phyloP scores from a whole-genome alignment of 805 yeast species.

The Priceomyces medius region DNA sequence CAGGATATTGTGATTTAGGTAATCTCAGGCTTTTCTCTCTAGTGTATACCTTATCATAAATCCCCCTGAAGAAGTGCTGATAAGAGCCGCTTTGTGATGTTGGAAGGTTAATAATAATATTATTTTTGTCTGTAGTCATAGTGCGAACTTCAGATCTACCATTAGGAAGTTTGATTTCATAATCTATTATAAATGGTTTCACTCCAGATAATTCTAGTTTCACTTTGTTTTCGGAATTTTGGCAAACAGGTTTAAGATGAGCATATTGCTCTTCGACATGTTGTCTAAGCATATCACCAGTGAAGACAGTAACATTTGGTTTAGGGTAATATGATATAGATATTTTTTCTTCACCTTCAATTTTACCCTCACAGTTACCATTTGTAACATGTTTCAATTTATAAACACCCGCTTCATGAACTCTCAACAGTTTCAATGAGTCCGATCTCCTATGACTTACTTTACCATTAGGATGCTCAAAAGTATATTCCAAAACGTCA shows the following conservation, averaged over 20 bases:
- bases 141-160: slow-evolving; percentile 43
- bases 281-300: slow-evolving; percentile 18
- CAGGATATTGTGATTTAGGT: slow-evolving; percentile 11
- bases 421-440: slow-evolving; percentile 15
- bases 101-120: slow-evolving; percentile 36
- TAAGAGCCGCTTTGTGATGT: slow-evolving; percentile 56
- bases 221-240: slow-evolving; percentile 24
- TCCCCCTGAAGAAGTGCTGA: slow-evolving; percentile 55
- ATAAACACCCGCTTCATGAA: slow-evolving; percentile 45
- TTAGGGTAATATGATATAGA: slow-evolving; percentile 21
- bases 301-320: slow-evolving; percentile 23
- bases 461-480: slow-evolving; percentile 13
- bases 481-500: slow-evolving; percentile 34
- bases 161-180: slow-evolving; percentile 58
- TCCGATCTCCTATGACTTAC: slow-evolving; percentile 16
- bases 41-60: slow-evolving; percentile 66
- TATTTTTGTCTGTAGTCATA: slow-evolving; percentile 29
- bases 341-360: slow-evolving; percentile 20
- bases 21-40: slow-evolving; percentile 23
- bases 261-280: slow-evolving; percentile 22
- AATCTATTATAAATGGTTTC: slow-evolving; percentile 68
- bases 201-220: slow-evolving; percentile 51
- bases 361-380: slow-evolving; percentile 46
- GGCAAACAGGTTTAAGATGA: slow-evolving; percentile 32
- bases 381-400: slow-evolving; percentile 37